Evolutionary conservation across 2,329 filamentous ascomycete species (phyloP).

Genomic region (Exophiala sp.): DNA sequence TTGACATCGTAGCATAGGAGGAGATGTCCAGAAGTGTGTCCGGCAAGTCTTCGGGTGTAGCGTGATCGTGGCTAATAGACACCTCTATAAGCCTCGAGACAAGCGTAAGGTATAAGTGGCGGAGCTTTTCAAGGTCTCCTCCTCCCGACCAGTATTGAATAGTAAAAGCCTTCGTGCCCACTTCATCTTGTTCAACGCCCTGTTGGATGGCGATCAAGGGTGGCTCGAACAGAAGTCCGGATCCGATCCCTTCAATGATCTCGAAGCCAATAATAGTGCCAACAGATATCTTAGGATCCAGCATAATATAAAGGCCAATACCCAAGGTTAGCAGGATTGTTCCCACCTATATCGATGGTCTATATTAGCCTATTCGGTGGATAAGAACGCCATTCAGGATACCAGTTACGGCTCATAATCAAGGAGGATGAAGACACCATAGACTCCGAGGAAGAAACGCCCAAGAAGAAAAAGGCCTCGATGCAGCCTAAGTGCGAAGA

Average conservation of each 20-base stretch:
- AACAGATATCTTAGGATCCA: constrained; percentile 42
- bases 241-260: constrained; percentile 39
- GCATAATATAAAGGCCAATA: constrained; percentile 44
- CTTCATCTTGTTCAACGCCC: constrained; percentile 44
- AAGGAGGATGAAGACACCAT: constrained; percentile 43
- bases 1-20: constrained; percentile 10
- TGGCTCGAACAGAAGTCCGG: constrained; percentile 49
- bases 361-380: constrained; percentile 47
- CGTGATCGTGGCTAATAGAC: neutral
- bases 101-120: constrained; percentile 28
- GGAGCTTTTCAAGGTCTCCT: constrained; percentile 29
- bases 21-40: constrained; percentile 16
- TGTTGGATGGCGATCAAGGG: constrained; percentile 54
- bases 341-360: constrained; percentile 44
- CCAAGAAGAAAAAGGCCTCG: neutral
- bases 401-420: constrained; percentile 43
- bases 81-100: constrained; percentile 8
- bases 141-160: constrained; percentile 31
- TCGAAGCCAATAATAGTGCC: constrained; percentile 40
- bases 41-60: constrained; percentile 7
- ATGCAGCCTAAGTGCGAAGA: neutral
- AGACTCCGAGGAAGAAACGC: no score
- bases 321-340: constrained; percentile 41
- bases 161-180: constrained; percentile 35
- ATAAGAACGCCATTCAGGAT: constrained; percentile 47